These are phyloP conservation scores for Wolfiporia cocos DNA, from an alignment of 1,284 basidiomycete genomes.

Conservation along the genomic window DNA sequence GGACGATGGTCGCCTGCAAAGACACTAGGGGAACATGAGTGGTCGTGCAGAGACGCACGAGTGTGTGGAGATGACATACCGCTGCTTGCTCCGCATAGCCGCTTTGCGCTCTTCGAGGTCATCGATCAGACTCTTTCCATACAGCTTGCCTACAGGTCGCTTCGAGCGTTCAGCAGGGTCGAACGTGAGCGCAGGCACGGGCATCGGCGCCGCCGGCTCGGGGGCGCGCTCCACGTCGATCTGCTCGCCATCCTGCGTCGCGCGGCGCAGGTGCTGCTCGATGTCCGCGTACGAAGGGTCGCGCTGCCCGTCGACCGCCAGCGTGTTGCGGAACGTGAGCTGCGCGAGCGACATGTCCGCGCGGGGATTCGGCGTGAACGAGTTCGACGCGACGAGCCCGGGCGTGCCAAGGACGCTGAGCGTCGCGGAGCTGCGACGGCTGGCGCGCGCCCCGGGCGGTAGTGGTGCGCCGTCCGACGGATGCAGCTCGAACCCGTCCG, in stretches of 20 bases:
- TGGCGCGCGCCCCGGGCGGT: constrained; percentile 58
- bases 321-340: constrained; percentile 72
- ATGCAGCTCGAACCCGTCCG: constrained; percentile 51
- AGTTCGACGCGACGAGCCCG: constrained; percentile 40
- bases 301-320: constrained; percentile 59
- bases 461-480: constrained; percentile 63
- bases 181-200: constrained; percentile 28
- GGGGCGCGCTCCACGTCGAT: constrained; percentile 34
- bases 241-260: constrained; percentile 68
- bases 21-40: constrained; percentile 35
- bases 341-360: constrained; percentile 67
- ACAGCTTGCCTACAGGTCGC: constrained; percentile 70
- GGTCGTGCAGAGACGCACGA: neutral
- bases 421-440: constrained; percentile 37
- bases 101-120: constrained; percentile 71
- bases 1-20: constrained; percentile 74
- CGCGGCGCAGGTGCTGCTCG: constrained; percentile 52
- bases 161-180: constrained; percentile 30
- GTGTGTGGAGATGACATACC: constrained; percentile 48
- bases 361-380: constrained; percentile 75
- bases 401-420: constrained; percentile 23
- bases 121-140: constrained; percentile 76
- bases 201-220: constrained; percentile 21
- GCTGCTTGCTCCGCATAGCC: constrained; percentile 67
- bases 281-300: constrained; percentile 58